Evolutionary conservation across 306 rosid species (phyloP), one percentile per base, ranked within the genome.

Genomic region (Malus sieversii): DNA sequence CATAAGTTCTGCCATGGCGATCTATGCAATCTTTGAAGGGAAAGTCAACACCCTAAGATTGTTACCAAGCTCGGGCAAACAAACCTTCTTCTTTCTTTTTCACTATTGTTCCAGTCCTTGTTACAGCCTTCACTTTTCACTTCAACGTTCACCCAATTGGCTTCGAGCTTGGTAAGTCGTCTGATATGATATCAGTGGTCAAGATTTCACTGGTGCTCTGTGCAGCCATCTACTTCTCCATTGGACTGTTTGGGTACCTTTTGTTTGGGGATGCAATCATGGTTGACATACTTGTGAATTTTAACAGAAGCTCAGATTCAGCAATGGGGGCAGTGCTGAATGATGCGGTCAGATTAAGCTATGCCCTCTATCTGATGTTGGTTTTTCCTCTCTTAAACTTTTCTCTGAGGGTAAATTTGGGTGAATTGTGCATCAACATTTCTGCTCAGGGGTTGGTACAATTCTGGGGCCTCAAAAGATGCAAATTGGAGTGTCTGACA

Each of bases 81-180:
- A 85, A 64, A 87, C 90, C 32, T 80, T 97, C 53, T 85, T 95
- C 93, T 89, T 92, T 84, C 65, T 91, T 95, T 19, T 95, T 95
- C 85, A 95, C 99, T 40, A 90, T 93, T 16, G 93, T 95, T 23
- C 99, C 99, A 0, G 97, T 95, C 81, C 85, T 95, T 25, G 97
- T 95, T 78, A 90, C 97, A 0, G 96, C 97, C 66, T 95, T 95
- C 89, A 86, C 97, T 48, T 95, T 95, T 79, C 99, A 95, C 79
- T 92, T 88, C 84, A 95, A 92, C 60, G 97, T 95, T 70, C 99
- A 95, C 80, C 99, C 97, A 4, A 92, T 95, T 76, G 95, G 90
- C 23, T 87, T 86, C 71, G 99, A 92, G 90, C 90, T 92, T 10
- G 84, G 84, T 12, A 89, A 82, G 69, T 81, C 92, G 66, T 89